Base-by-base conservation (phyloP, 2,329 filamentous ascomycete species). In the Stachybotrys chlorohalonatus region DNA sequence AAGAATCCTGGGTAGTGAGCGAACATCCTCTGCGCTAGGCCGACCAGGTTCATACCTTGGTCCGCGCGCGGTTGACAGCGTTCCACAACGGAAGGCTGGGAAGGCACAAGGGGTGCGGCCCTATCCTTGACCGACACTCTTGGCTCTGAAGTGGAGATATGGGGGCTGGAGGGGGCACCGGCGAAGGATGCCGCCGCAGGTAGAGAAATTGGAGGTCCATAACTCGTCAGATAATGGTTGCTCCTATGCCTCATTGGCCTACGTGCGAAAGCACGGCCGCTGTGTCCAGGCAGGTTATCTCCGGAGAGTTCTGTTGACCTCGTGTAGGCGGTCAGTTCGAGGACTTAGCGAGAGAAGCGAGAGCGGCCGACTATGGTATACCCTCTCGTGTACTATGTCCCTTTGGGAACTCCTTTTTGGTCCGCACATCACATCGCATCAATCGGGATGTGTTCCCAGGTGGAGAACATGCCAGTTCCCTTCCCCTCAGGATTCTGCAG, bases 121-220 rank as follows among this genome's bases (percentile, higher is more conserved):
- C 59, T 55, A 66, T 65, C 64, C 64, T 64, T 66, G 64, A 64
- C 64, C 64, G 64, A 66, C 64, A 64, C 64, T 66, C 60, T 53
- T 56, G 56, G 65, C 59, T 52, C 55, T 57, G 39, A 39, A 53
- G 61, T 64, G 64, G 64, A 48, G 58, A 52, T 52, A n/a, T 16
- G n/a, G 9, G 61, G 63, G 64, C 64, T 47, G 58, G 53, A 52
- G 51, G 46, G 57, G 55, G 57, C 57, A 53, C 60, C 63, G 58
- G 58, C 61, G 63, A 66, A 66, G 64, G 64, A 66, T 64, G 61
- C 58, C 58, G 58, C 55, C 64, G 61, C 62, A 65, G 58, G 57
- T 58, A 58, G 55, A 64, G 64, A 65, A 60, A 65, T 66, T 64
- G 61, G 56, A 65, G 63, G 62, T 57, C 58, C 62, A 58, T 55